Evolutionary conservation across 139 green algal genomes (phyloP).

Genomic region (Chlamydomonas schloesseri): DNA sequence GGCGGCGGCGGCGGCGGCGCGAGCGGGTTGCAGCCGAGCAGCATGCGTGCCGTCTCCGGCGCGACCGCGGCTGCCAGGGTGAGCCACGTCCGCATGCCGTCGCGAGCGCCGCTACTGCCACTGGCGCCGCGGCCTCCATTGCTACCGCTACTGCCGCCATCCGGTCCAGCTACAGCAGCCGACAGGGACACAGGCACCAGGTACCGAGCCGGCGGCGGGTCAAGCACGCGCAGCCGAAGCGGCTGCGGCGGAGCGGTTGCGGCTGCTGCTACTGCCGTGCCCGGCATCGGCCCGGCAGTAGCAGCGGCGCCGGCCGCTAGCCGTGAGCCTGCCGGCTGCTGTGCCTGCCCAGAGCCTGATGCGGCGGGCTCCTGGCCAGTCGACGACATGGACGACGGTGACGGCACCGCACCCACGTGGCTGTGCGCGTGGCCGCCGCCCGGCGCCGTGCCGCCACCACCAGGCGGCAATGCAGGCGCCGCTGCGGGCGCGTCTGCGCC

Average conservation of each 20-base stretch:
- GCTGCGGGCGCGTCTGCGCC: too few species aligned
- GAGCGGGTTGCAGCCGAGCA: neutral
- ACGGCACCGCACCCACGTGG: too few species aligned
- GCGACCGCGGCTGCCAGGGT: neutral
- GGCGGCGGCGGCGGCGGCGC: too few species aligned
- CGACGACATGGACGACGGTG: too few species aligned
- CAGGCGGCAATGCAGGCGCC: too few species aligned
- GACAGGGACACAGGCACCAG: neutral
- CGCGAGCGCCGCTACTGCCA: neutral
- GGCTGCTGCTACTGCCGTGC: neutral
- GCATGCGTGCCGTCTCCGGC: neutral
- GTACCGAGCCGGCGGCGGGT: conserved; percentile 31
- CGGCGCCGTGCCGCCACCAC: too few species aligned
- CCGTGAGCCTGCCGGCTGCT: too few species aligned
- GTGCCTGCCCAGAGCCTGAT: too few species aligned
- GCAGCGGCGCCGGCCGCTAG: neutral
- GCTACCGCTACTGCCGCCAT: neutral
- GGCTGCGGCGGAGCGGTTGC: neutral
- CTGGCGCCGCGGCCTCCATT: neutral
- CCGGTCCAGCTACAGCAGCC: neutral
- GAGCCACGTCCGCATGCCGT: neutral
- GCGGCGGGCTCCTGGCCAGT: too few species aligned
- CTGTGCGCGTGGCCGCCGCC: too few species aligned
- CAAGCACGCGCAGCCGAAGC: conserved; percentile 33
- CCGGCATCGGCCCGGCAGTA: neutral